Conservation (phyloP, 768 basidiomycete genomes). For the Podaxis rugospora region DNA sequence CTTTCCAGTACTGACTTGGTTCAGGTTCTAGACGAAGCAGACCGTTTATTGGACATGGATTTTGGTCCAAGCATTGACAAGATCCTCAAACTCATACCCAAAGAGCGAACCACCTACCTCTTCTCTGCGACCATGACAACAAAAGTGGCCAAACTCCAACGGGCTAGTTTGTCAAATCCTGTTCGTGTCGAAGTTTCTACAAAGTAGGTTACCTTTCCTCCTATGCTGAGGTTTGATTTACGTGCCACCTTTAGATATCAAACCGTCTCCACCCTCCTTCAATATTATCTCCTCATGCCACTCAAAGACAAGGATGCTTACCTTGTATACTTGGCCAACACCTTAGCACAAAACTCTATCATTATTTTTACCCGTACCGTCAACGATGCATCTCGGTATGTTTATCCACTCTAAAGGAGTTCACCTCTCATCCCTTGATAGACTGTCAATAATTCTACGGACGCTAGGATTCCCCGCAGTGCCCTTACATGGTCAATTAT, state of each 20-base stretch:
- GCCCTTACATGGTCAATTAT: slow-evolving; percentile 92
- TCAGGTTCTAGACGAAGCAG: slow-evolving; percentile 97
- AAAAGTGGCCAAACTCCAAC: slow-evolving; percentile 93
- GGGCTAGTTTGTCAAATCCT: slow-evolving; percentile 92
- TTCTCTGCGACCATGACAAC: slow-evolving; percentile 99
- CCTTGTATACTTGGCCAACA: slow-evolving; percentile 84
- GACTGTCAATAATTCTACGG: slow-evolving; percentile 85
- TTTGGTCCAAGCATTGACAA: slow-evolving; percentile 95
- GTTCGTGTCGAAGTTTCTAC: slow-evolving; percentile 88
- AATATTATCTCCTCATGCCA: slow-evolving; percentile 95
- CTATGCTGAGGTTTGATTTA: background rate
- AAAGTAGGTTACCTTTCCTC: slow-evolving; percentile 53
- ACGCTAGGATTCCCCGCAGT: slow-evolving; percentile 92
- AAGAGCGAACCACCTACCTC: slow-evolving; percentile 90
- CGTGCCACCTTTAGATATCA: slow-evolving; percentile 64
- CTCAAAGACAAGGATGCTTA: slow-evolving; percentile 89
- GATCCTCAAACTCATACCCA: slow-evolving; percentile 92
- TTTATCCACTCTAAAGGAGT: background rate
- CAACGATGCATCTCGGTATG: slow-evolving; percentile 79
- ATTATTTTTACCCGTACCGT: slow-evolving; percentile 98
- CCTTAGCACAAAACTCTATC: slow-evolving; percentile 86
- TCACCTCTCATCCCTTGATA: slow-evolving; percentile 21
- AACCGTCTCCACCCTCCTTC: slow-evolving; percentile 91
- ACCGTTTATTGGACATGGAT: slow-evolving; percentile 93
- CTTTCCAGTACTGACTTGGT: background rate